Base-by-base conservation (phyloP, 2,329 filamentous ascomycete species). In the Monilinia fructigena region DNA sequence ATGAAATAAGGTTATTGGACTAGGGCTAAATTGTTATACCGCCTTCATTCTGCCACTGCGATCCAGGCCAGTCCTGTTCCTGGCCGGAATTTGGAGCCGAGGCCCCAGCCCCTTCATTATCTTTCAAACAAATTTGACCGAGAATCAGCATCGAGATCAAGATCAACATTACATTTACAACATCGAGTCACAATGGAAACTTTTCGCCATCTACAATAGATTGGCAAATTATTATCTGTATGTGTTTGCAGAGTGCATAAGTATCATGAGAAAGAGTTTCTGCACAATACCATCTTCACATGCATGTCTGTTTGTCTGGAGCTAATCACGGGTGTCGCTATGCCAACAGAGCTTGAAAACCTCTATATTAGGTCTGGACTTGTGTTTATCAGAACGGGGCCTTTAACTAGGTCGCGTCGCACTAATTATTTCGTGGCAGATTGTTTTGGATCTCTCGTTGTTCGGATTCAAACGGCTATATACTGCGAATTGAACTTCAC, bases 361-460 rank as follows among this genome's bases (percentile, higher is more conserved):
- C 28, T 47, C 45, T 38, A 65, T 42, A 53, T 35, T 12, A 53
- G 63, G 55, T 61, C 63, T 65, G 56, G 63, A 65, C 40, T 42
- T 42, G 40, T 42, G 40, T 42, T 42, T 42, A 42, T 65, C 48
- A 16, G 7, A 58, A 65, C 55, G 55, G 38, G 63, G 58, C 42
- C 48, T 53, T 26, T 26, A n/a, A 65, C 35, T 47, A 23, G 55
- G 55, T 54, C 47, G 38, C 55, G 55, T 54, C 47, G 38, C 55
- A 54, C 55, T 38, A 45, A 53, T 35, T 23, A 16, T 61, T 61
- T 47, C 38, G 23, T 42, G 47, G 47, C 23, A 59, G 38, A 60
- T 35, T 42, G 38, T 53, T 45, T 50, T 61, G 35, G 23, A 52
- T 28, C 45, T 20, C 28, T n/a, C 5, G 10, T 23, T 28, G 38